phyloP scores from a whole-genome alignment of 495 filamentous ascomycete genomes.

The Melanomma pulvis-pyrius region DNA sequence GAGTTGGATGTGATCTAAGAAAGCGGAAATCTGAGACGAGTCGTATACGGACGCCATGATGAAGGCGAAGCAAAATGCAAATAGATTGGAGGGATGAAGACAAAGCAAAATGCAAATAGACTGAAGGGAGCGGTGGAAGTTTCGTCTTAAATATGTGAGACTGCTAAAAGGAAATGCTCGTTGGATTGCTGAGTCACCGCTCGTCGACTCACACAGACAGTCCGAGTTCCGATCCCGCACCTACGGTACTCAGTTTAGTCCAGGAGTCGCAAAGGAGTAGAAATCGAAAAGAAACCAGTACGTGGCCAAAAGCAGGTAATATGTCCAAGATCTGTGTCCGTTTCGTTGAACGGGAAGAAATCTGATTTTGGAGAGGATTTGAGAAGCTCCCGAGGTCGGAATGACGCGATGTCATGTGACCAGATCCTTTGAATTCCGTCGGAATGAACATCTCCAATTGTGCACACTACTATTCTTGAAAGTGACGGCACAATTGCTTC shows the following conservation, averaged over 20 bases:
- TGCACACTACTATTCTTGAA: too few species aligned
- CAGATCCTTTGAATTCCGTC: neutral
- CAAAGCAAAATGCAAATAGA: neutral
- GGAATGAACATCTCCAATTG: too few species aligned
- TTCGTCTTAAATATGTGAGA: neutral
- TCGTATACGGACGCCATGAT: conserved; percentile 30
- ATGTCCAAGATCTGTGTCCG: too few species aligned
- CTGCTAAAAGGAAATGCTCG: neutral
- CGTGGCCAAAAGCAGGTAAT: too few species aligned
- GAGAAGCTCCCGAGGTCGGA: neutral
- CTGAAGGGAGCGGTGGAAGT: neutral
- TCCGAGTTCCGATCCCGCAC: too few species aligned
- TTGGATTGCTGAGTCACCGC: neutral
- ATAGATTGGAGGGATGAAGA: too few species aligned
- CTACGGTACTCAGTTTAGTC: too few species aligned
- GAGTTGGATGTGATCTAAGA: conserved; percentile 32
- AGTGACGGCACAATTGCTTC: too few species aligned
- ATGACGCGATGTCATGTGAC: conserved; percentile 1
- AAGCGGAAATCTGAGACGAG: conserved; percentile 28
- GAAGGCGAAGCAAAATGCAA: neutral
- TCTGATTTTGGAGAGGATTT: neutral
- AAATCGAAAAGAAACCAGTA: too few species aligned
- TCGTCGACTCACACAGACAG: neutral
- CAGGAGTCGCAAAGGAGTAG: neutral
- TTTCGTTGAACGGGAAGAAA: too few species aligned